These are phyloP conservation scores for Orbilia brochopaga DNA, from an alignment of 2,329 filamentous ascomycete genomes.

Conservation along the genomic window DNA sequence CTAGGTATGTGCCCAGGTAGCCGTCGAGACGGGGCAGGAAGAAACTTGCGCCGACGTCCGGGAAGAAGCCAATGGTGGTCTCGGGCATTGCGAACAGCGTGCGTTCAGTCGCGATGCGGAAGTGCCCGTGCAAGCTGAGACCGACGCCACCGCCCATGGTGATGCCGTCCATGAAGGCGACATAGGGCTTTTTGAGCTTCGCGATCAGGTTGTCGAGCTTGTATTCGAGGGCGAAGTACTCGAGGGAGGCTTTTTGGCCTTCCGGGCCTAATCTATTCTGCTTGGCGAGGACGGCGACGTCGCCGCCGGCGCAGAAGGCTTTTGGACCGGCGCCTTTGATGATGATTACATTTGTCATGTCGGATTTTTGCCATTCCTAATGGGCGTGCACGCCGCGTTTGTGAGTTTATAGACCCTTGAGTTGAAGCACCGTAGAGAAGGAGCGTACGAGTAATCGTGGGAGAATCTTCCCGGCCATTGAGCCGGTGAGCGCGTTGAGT, in stretches of 20 bases:
- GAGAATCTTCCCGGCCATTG: constrained; percentile 93
- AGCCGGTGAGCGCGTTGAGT: constrained; percentile 88
- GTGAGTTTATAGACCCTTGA: neutral
- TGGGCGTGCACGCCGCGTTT: neutral
- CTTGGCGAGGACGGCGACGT: constrained; percentile 78
- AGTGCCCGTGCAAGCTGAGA: constrained; percentile 89
- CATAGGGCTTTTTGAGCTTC: constrained; percentile 88
- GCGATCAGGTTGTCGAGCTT: constrained; percentile 93
- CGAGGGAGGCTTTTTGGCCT: constrained; percentile 75
- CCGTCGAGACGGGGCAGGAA: constrained; percentile 92
- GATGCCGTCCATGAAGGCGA: constrained; percentile 95
- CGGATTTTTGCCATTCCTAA: constrained; percentile 89
- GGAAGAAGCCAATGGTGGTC: constrained; percentile 98
- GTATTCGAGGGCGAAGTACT: constrained; percentile 96
- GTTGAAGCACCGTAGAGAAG: neutral
- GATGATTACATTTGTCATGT: constrained; percentile 88
- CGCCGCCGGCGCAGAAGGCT: constrained; percentile 91
- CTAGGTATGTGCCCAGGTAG: constrained; percentile 85
- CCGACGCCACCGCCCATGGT: constrained; percentile 99
- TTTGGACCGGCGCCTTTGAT: constrained; percentile 86
- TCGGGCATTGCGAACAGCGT: constrained; percentile 98
- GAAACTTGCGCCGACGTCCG: constrained; percentile 94
- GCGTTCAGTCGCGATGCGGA: constrained; percentile 93
- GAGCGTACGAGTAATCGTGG: constrained; percentile 71
- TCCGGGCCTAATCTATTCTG: constrained; percentile 71